phyloP scores from a whole-genome alignment of 2,329 filamentous ascomycete species.

The Fusarium tuaranense region DNA sequence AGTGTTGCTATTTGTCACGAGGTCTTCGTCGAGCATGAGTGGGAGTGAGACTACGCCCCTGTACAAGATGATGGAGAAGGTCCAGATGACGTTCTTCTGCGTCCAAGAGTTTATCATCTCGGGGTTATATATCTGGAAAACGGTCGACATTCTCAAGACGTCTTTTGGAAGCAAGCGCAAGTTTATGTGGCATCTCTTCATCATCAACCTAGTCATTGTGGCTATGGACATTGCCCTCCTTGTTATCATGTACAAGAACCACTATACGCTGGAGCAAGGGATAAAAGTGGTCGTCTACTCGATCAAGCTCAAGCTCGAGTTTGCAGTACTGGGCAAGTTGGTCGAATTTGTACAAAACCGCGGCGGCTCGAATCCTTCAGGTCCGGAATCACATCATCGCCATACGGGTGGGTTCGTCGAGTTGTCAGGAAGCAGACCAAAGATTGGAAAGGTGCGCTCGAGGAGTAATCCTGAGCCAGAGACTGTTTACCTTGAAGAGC shows the following conservation, averaged over 20 bases:
- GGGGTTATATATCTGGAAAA: slow-evolving; percentile 13
- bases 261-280: slow-evolving; percentile 16
- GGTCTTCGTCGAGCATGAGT: not conserved
- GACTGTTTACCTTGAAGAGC: slow-evolving; percentile 8
- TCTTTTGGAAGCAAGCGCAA: slow-evolving; percentile 21
- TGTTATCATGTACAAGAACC: slow-evolving; percentile 18
- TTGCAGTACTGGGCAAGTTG: slow-evolving; percentile 50
- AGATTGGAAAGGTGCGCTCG: not conserved
- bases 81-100: slow-evolving; percentile 22
- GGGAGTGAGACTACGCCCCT: not conserved
- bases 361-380: slow-evolving; percentile 11
- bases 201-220: slow-evolving; percentile 30
- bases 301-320: slow-evolving; percentile 52
- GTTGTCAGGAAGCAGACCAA: not conserved
- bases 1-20: slow-evolving; percentile 8
- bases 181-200: slow-evolving; percentile 28
- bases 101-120: slow-evolving; percentile 23
- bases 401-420: slow-evolving; percentile 1
- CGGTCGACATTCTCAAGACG: slow-evolving; percentile 16
- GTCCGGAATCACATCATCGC: not conserved
- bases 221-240: slow-evolving; percentile 32
- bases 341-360: slow-evolving; percentile 48
- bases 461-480: not conserved
- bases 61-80: slow-evolving; percentile 19
- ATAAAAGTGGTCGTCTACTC: slow-evolving; percentile 28